phyloP scores from a whole-genome alignment of 345 rosid genomes.

The Moricandia arvensis region DNA sequence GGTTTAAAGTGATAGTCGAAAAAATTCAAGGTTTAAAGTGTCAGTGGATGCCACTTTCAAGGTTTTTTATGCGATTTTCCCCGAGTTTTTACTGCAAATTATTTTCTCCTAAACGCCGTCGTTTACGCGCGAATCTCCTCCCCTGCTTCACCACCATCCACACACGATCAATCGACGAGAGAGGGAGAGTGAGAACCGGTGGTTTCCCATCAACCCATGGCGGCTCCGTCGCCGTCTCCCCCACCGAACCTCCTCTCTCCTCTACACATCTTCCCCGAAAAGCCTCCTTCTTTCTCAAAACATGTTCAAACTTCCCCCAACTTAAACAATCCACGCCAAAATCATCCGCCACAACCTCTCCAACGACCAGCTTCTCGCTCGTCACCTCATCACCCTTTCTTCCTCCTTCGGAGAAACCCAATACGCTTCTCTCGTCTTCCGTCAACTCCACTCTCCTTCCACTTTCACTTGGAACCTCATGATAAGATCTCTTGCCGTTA shows the following conservation, averaged over 20 bases:
- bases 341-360: slow-evolving; percentile 51
- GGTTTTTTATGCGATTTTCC: no score
- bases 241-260: slow-evolving; percentile 22
- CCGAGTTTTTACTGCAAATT: no score
- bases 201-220: slow-evolving; percentile 25
- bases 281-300: slow-evolving; percentile 45
- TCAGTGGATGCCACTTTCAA: no score
- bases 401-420: slow-evolving; percentile 40
- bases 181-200: background rate
- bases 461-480: slow-evolving; percentile 73
- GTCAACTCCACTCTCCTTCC: slow-evolving; percentile 41
- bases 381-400: slow-evolving; percentile 53
- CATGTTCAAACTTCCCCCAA: slow-evolving; percentile 48
- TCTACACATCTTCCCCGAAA: slow-evolving; percentile 36
- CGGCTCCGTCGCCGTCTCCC: slow-evolving; percentile 33
- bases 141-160: slow-evolving; percentile 21
- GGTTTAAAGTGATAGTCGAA: no score
- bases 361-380: slow-evolving; percentile 51
- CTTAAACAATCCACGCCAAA: slow-evolving; percentile 60
- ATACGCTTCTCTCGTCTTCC: slow-evolving; percentile 34
- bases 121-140: background rate
- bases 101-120: no score
- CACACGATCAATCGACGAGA: slow-evolving; percentile 22
- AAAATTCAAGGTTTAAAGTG: no score
- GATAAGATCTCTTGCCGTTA: slow-evolving; percentile 51